Conservation (phyloP, 2,329 filamentous ascomycete genomes). For the Aspergillus texensis region DNA sequence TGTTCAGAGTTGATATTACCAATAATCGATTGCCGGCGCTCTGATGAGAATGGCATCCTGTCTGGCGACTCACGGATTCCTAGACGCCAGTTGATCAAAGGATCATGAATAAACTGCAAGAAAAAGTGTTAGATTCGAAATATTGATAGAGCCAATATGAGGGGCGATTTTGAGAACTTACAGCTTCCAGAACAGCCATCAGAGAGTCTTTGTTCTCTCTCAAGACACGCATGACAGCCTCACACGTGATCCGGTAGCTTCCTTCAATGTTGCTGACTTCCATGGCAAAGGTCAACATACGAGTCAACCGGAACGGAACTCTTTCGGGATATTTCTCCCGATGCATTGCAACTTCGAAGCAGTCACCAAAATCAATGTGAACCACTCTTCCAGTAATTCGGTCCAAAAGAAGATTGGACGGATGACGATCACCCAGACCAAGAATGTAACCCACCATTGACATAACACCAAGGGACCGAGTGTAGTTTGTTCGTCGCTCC, state of each 20-base stretch:
- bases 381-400: constrained; percentile 94
- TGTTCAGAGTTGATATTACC: constrained; percentile 50
- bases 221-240: constrained; percentile 96
- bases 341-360: constrained; percentile 99
- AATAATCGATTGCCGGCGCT: constrained; percentile 63
- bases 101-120: constrained; percentile 92
- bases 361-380: constrained; percentile 99
- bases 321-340: constrained; percentile 98
- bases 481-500: constrained; percentile 97
- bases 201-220: constrained; percentile 97
- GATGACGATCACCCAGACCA: constrained; percentile 92
- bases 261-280: constrained; percentile 99
- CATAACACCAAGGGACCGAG: constrained; percentile 95
- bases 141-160: not conserved
- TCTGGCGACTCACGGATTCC: constrained; percentile 63
- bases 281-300: constrained; percentile 99
- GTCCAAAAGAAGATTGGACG: constrained; percentile 97
- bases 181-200: constrained; percentile 96
- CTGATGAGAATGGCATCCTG: constrained; percentile 61
- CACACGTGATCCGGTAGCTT: constrained; percentile 96
- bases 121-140: constrained; percentile 24
- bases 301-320: constrained; percentile 94
- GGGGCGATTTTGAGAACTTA: constrained; percentile 55
- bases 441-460: constrained; percentile 99
- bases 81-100: constrained; percentile 96